Evolutionary conservation across 2,329 filamentous ascomycete genomes (phyloP).

Genomic region (Monascus ruber): DNA sequence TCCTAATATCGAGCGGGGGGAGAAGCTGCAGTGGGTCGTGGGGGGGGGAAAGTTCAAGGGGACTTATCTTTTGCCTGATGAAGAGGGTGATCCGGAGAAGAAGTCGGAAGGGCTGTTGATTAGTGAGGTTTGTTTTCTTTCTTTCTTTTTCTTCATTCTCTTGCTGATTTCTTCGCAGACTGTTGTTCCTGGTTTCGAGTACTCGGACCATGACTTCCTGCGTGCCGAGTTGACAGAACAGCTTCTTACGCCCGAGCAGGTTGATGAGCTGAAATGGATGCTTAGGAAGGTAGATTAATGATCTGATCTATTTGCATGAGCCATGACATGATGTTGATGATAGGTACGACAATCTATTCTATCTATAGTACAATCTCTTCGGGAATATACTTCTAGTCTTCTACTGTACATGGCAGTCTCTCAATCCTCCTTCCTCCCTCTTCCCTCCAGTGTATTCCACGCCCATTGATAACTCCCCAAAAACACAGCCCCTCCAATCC

Average conservation of each 20-base stretch:
- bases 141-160: conserved; percentile 1
- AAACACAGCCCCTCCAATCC: conserved; percentile 86
- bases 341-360: conserved; percentile 1
- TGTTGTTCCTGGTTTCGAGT: conserved; percentile 58
- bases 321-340: background rate
- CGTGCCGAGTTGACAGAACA: conserved; percentile 37
- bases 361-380: conserved; percentile 1
- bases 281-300: conserved; percentile 10
- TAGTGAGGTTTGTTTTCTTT: conserved; percentile 39
- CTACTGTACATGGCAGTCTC: too few species aligned
- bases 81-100: conserved; percentile 20
- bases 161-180: conserved; percentile 28
- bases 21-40: conserved; percentile 57
- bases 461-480: conserved; percentile 86
- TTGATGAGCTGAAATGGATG: conserved; percentile 35
- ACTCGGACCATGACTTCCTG: conserved; percentile 56
- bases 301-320: background rate
- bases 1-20: conserved; percentile 44
- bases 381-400: too few species aligned
- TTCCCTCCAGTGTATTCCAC: conserved; percentile 57
- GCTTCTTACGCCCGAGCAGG: conserved; percentile 43
- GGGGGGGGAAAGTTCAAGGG: conserved; percentile 58
- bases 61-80: conserved; percentile 46
- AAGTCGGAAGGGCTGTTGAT: conserved; percentile 48
- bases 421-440: conserved; percentile 12